Percentiles rank a stretch among this genome's conserved stretches.
Conservation (phyloP, 2,329 filamentous ascomycete genomes). For the Colletotrichum eremochloae region DNA sequence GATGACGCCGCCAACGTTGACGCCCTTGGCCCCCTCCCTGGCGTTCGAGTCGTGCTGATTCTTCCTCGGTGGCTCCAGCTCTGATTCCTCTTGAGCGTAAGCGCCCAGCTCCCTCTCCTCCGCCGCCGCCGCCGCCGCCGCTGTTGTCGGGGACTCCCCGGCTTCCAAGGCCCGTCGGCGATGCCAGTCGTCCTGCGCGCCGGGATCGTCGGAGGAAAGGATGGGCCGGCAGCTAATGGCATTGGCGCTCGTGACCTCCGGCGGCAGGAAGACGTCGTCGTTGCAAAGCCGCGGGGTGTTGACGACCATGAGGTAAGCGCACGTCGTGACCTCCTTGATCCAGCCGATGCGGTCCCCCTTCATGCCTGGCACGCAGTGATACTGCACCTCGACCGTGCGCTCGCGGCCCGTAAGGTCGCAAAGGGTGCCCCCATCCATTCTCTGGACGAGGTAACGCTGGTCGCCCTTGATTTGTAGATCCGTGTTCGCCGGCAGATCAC, state of each 20-base stretch:
- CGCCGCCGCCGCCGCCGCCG: constrained; percentile 45
- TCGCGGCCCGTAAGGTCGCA: constrained; percentile 89
- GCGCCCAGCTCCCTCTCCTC: constrained; percentile 42
- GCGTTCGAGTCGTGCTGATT: constrained; percentile 18
- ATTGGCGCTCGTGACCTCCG: constrained; percentile 81
- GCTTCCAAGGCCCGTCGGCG: constrained; percentile 55
- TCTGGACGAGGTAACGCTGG: constrained; percentile 87
- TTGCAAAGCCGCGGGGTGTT: constrained; percentile 90
- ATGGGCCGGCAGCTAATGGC: constrained; percentile 82
- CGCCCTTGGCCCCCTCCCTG: constrained; percentile 44
- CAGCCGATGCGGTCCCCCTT: constrained; percentile 83
- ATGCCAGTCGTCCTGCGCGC: constrained; percentile 49
- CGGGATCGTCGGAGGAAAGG: constrained; percentile 64
- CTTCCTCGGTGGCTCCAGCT: constrained; percentile 18
- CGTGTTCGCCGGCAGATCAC: constrained; percentile 58
- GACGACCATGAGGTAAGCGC: constrained; percentile 92
- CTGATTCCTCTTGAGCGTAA: constrained; percentile 15
- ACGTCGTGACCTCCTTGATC: constrained; percentile 94
- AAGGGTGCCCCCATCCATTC: constrained; percentile 80
- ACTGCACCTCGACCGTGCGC: constrained; percentile 86
- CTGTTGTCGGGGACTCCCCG: constrained; percentile 46
- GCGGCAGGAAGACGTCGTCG: constrained; percentile 88
- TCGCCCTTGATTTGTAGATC: constrained; percentile 86
- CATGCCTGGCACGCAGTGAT: constrained; percentile 81
- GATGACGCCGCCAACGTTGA: constrained; percentile 66